phyloP scores from a whole-genome alignment of 1,284 basidiomycete genomes.

The Malassezia restricta region DNA sequence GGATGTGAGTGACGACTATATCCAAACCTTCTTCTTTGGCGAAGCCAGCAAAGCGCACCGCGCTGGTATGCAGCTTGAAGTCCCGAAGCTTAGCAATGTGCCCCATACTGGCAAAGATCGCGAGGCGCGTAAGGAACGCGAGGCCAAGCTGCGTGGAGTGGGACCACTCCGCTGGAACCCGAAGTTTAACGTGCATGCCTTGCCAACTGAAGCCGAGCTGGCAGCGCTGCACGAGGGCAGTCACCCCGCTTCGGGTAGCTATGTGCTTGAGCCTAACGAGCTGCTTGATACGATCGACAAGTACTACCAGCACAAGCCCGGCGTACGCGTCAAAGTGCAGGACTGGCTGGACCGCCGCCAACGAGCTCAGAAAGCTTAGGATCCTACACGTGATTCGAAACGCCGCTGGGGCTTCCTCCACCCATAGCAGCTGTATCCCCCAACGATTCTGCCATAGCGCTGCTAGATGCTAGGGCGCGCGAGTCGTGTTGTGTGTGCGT shows the following conservation, averaged over 20 bases:
- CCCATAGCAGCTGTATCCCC: neutral
- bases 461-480: neutral
- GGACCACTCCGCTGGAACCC: conserved; percentile 38
- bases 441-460: neutral
- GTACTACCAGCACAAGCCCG: conserved; percentile 26
- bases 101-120: conserved; percentile 11
- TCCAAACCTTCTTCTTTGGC: conserved; percentile 32
- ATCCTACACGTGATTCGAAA: too few relatives aligned
- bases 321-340: conserved; percentile 25
- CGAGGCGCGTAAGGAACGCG: conserved; percentile 21
- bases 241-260: conserved; percentile 34
- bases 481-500: neutral
- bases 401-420: neutral
- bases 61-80: conserved; percentile 24
- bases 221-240: conserved; percentile 30
- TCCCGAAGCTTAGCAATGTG: conserved; percentile 20
- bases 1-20: conserved; percentile 23
- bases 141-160: conserved; percentile 21
- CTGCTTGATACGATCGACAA: conserved; percentile 21
- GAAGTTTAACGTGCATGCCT: conserved; percentile 32
- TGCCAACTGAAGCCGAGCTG: conserved; percentile 40
- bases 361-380: neutral
- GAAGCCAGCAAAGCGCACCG: conserved; percentile 20
- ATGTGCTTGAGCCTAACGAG: conserved; percentile 20
- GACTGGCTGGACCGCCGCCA: conserved; percentile 22